Base-by-base conservation (phyloP, 2,329 filamentous ascomycete genomes). In the Claviceps sp. region DNA sequence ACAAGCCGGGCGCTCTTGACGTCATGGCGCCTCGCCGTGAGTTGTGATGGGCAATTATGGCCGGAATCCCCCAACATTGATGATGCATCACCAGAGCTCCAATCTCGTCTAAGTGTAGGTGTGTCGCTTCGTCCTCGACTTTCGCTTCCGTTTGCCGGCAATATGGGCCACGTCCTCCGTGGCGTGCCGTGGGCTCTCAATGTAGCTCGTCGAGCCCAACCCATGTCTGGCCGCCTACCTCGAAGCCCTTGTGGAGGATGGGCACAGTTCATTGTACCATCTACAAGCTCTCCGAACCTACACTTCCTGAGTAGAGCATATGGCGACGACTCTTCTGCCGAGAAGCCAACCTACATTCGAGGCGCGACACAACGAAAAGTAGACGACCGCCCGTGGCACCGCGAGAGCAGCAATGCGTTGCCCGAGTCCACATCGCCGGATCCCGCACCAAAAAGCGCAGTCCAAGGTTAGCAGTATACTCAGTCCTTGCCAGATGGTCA, bases 351-450 rank as follows among this genome's bases (percentile, higher is more conserved):
- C 1, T 37, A 37, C 26, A 39, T 14, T 13, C 53, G 53, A 11
- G 46, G 45, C 13, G 44, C 45, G 52, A 72, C 73, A 46, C 78
- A 78, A 59, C 68, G 75, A 47, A 74, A 76, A 53, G 81, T 83
- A 55, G 69, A 77, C 47, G 71, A 78, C 48, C 75, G 80, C 37
- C 83, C 83, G 58, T 86, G 83, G 83, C 79, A 81, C 56, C 72
- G 81, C 16, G 74, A 83, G 56, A 78, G 80, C 3, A 77, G 76
- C 50, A 56, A 64, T 68, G 74, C 55, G 45, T 60, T 67, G 50
- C 63, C 66, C 8, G 61, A 67, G 1, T 63, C 62, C 14, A 58
- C 39, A 38, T 64, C 54, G 43, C 63, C 61, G 52, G 52, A 61
- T 51, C 54, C 60, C 16, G 48, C 59, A n/a, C 38, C 51, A 26